These are phyloP conservation scores for Golubevia sp. DNA, from an alignment of 1,284 basidiomycete genomes.

Conservation along the genomic window DNA sequence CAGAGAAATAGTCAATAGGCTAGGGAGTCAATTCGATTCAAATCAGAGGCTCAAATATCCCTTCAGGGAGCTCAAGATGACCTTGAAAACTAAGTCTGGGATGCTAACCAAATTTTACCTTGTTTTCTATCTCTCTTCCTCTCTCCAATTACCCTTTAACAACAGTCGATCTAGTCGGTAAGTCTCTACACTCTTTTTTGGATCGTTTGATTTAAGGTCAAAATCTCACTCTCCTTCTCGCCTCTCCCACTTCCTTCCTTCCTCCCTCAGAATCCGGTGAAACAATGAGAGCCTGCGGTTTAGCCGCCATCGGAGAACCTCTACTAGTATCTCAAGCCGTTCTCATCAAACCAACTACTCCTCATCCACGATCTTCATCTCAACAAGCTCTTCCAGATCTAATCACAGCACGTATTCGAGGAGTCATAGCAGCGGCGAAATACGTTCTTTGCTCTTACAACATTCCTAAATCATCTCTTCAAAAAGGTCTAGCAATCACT, in stretches of 20 bases:
- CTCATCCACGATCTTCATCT: slow-evolving; percentile 71
- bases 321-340: slow-evolving; percentile 88
- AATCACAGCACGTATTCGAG: slow-evolving; percentile 85
- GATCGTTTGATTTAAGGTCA: neutral
- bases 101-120: neutral
- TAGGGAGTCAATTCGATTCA: too few relatives aligned
- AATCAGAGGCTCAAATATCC: too few relatives aligned
- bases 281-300: slow-evolving; percentile 97
- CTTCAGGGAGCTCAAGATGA: too few relatives aligned
- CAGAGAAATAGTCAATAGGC: too few relatives aligned
- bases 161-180: slow-evolving; percentile 85
- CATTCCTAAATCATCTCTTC: slow-evolving; percentile 71
- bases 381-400: slow-evolving; percentile 71
- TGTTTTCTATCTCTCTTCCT: slow-evolving; percentile 6
- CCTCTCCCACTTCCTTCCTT: too few relatives aligned
- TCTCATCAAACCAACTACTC: slow-evolving; percentile 79
- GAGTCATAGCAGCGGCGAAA: slow-evolving; percentile 85
- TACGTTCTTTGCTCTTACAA: slow-evolving; percentile 95
- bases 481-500: slow-evolving; percentile 74
- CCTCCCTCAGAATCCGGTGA: slow-evolving; percentile 83
- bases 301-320: slow-evolving; percentile 83
- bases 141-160: neutral
- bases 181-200: slow-evolving; percentile 51
- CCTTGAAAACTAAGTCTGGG: too few relatives aligned
- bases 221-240: slow-evolving; percentile 7